A percentile compares a stretch with the other conserved stretches of the same genome.
Conservation (phyloP, 2,329 filamentous ascomycete species). For the Aspergillus ustus region DNA sequence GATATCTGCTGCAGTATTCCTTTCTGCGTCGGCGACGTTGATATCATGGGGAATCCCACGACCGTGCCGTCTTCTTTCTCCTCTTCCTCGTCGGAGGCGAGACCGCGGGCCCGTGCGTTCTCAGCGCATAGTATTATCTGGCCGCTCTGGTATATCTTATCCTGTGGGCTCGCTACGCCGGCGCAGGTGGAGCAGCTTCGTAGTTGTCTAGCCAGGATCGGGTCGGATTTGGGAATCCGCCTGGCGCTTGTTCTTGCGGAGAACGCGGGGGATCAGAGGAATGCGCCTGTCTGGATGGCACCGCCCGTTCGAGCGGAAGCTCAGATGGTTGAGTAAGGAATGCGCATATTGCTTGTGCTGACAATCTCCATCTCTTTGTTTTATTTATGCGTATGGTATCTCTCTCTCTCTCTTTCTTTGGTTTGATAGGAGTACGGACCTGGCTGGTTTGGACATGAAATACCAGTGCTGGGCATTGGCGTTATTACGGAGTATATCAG, state of each 20-base stretch:
- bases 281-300: neutral
- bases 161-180: constrained; percentile 38
- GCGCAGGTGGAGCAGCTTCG: constrained; percentile 36
- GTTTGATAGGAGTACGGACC: neutral
- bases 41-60: constrained; percentile 34
- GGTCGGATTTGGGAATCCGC: constrained; percentile 40
- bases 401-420: neutral
- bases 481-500: neutral
- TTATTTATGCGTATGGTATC: neutral
- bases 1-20: constrained; percentile 43
- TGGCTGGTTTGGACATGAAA: neutral
- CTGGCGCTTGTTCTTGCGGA: constrained; percentile 36
- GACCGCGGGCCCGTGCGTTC: constrained; percentile 34
- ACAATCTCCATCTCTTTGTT: neutral
- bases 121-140: constrained; percentile 41
- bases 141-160: constrained; percentile 44
- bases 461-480: neutral
- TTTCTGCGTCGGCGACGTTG: constrained; percentile 39
- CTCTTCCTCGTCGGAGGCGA: constrained; percentile 4
- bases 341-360: neutral
- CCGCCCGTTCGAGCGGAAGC: neutral
- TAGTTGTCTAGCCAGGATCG: constrained; percentile 32
- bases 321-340: neutral
- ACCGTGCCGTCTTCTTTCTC: constrained; percentile 8
- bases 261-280: constrained; percentile 4